Conservation (phyloP, 73 alveolate genomes). For the Vitrella brassicaformis region DNA sequence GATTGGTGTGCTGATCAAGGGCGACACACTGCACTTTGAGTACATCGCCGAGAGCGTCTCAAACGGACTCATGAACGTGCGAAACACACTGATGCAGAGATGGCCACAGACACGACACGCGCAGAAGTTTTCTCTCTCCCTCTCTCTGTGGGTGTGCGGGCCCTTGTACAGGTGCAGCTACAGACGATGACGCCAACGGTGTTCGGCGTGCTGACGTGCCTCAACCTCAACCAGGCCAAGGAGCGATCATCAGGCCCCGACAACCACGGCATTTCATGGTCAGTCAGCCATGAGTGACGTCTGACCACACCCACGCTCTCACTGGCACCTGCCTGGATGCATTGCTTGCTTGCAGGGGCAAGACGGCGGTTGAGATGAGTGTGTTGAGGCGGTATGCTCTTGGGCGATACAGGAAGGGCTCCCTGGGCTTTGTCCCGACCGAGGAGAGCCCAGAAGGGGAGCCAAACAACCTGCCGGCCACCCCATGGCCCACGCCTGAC, state of each 20-base stretch:
- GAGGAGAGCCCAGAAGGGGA: too few species aligned
- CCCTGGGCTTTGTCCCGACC: too few species aligned
- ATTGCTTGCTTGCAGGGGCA: background rate
- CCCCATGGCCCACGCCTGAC: too few species aligned
- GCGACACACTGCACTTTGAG: slow-evolving; percentile 4
- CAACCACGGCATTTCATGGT: background rate
- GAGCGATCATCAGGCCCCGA: background rate
- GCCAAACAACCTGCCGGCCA: too few species aligned
- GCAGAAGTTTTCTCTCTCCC: background rate
- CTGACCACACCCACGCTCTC: background rate
- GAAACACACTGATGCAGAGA: background rate
- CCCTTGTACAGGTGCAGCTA: background rate
- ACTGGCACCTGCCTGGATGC: background rate
- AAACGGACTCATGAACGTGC: background rate
- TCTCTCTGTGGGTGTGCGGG: background rate
- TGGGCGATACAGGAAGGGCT: too few species aligned
- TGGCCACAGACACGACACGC: background rate
- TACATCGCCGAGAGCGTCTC: slow-evolving; percentile 1
- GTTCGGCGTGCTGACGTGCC: background rate
- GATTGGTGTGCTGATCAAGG: slow-evolving; percentile 6
- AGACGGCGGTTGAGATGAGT: background rate
- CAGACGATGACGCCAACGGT: background rate
- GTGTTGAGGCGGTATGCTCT: background rate
- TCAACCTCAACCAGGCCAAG: background rate
- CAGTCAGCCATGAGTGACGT: background rate